Evolutionary conservation across 2,329 filamentous ascomycete genomes (phyloP).

Genomic region (Colletotrichum siamense): DNA sequence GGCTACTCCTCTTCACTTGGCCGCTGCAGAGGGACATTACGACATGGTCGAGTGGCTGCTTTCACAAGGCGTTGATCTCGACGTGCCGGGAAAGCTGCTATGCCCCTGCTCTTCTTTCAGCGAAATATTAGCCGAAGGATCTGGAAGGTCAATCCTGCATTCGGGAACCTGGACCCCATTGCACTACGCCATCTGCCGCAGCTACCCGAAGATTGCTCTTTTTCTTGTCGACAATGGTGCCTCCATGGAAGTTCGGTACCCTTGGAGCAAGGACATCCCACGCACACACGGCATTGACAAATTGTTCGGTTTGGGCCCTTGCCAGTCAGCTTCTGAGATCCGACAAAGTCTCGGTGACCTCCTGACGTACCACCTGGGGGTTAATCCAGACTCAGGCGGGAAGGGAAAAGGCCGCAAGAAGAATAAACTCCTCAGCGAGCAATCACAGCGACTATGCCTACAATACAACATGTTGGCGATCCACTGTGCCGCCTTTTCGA

Average conservation of each 20-base stretch:
- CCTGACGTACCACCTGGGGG: accelerated
- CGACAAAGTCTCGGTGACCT: background rate
- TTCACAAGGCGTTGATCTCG: background rate
- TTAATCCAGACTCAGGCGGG: accelerated
- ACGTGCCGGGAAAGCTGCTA: background rate
- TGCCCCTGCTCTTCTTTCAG: background rate
- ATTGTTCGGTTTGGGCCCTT: background rate
- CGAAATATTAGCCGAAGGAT: background rate
- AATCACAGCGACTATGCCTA: background rate
- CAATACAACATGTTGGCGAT: background rate
- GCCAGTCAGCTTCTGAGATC: background rate
- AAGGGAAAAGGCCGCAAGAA: accelerated
- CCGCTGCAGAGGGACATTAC: background rate
- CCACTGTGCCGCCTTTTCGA: background rate
- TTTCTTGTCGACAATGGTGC: background rate
- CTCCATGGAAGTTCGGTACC: background rate
- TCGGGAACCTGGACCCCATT: background rate
- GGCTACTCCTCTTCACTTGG: background rate
- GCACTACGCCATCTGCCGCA: background rate
- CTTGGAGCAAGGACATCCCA: background rate
- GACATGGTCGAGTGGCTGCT: background rate
- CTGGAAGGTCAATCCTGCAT: accelerated
- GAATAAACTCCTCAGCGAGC: background rate
- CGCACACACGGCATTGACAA: background rate
- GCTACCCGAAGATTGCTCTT: background rate